Base-by-base conservation (phyloP, 306 rosid species). In the Medicago arabica region DNA sequence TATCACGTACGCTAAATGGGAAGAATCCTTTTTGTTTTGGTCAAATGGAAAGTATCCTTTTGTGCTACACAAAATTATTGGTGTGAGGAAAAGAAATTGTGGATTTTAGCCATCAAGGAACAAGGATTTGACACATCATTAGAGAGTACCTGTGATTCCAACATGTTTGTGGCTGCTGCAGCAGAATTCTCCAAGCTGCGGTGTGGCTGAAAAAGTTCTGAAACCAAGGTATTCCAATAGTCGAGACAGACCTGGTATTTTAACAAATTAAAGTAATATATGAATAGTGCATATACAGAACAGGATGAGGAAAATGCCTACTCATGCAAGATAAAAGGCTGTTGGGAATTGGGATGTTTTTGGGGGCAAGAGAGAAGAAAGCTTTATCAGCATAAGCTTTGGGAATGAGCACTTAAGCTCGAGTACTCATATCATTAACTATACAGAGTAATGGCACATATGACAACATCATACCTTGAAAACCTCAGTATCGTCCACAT, bases 401-500 rank as follows among this genome's bases (percentile, higher is more conserved):
- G 13, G 39, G 17, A 59, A 59, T 59, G 40, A 25, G 38, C 40
- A 25, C n/a, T 19, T 57, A 57, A 57, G 17, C 17, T 59, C 39
- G 18, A 59, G n/a, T 21, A 57, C 36, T 57, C 62, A 11, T 59
- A 59, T 4, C 39, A 23, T 59, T 6, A 59, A 59, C 21, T 12
- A 59, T n/a, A 6, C 39, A 59, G n/a, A 25, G 43, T 12, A 8
- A 31, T 61, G 43, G 31, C 7, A 31, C 41, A 61, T 31, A 31
- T 61, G 11, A 7, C 21, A 8, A 61, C 43, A 3, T 61, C 17
- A 66, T 80, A 92, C 99, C 99, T 96, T 96, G 58, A 96, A 96
- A 75, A 96, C 99, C 82, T 96, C 99, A 0, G 93, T 96, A 78
- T 96, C 99, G 41, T 96, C 99, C 44, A 96, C 99, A 66, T 89